Percentiles rank a stretch among this genome's conserved stretches.
These are phyloP conservation scores for Protomyces lactucae-debilis DNA, from an alignment of 1,139 yeast genomes.

Conservation along the genomic window DNA sequence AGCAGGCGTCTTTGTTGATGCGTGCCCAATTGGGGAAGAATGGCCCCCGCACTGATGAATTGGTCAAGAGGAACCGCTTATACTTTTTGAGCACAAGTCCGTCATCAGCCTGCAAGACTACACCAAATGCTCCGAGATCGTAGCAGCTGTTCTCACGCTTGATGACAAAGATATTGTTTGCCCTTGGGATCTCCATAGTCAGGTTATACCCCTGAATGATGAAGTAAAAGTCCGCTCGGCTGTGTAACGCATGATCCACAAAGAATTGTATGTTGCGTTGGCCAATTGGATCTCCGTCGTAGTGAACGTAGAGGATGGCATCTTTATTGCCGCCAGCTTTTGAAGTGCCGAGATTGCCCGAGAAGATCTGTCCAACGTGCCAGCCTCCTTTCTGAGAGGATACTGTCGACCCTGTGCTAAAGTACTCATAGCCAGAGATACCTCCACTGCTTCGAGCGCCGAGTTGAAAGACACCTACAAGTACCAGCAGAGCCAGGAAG, in stretches of 20 bases:
- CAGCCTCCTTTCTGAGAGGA: too few species aligned
- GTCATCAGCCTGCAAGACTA: not conserved
- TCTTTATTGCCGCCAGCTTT: not conserved
- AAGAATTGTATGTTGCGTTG: constrained; percentile 9
- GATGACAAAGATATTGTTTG: constrained; percentile 2
- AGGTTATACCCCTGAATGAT: constrained; percentile 7
- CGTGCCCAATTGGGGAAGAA: constrained; percentile 20
- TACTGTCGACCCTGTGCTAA: too few species aligned
- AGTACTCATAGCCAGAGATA: too few species aligned
- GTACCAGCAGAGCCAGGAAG: too few species aligned
- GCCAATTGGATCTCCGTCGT: constrained; percentile 2
- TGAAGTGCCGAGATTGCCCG: too few species aligned
- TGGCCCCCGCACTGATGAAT: constrained; percentile 10
- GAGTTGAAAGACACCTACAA: too few species aligned
- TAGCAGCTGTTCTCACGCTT: constrained; percentile 5
- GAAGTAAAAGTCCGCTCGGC: constrained; percentile 14
- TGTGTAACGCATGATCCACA: constrained; percentile 17
- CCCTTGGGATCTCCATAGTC: not conserved
- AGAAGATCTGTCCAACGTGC: too few species aligned
- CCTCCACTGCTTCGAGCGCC: too few species aligned
- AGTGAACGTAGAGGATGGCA: constrained; percentile 12
- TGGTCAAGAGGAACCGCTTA: constrained; percentile 15
- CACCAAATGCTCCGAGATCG: constrained; percentile 14
- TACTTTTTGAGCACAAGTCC: not conserved
- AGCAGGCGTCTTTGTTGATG: constrained; percentile 1